These are phyloP conservation scores for Colletotrichum sp. DNA, from an alignment of 2,329 filamentous ascomycete genomes.

Conservation along the genomic window DNA sequence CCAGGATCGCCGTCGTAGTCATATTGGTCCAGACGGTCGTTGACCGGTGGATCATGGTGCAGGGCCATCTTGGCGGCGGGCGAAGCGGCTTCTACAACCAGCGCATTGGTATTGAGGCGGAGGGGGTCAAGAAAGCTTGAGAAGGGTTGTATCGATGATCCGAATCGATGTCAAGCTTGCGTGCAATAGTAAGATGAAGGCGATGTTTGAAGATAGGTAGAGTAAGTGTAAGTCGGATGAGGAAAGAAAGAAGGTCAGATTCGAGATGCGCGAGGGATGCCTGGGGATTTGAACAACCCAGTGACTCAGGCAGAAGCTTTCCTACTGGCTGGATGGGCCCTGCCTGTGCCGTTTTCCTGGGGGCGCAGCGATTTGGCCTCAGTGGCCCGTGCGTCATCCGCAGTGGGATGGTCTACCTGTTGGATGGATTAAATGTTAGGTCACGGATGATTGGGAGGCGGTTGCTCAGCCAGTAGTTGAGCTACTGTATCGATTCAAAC, in stretches of 20 bases:
- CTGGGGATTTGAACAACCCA: constrained; percentile 18
- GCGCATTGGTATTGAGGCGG: not conserved
- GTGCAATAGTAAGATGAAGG: not conserved
- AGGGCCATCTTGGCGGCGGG: constrained; percentile 5
- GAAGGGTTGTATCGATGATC: not conserved
- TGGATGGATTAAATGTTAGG: constrained; percentile 5
- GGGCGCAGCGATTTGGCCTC: constrained; percentile 21
- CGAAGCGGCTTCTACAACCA: constrained; percentile 4
- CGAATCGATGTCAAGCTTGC: not conserved
- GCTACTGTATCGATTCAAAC: not conserved
- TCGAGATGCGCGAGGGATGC: constrained; percentile 15
- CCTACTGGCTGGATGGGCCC: not conserved
- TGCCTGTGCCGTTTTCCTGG: not conserved
- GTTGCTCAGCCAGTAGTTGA: accelerated
- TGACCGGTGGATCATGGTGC: not conserved
- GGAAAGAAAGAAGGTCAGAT: not conserved
- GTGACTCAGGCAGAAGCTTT: constrained; percentile 2
- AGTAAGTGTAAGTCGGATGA: constrained; percentile 5
- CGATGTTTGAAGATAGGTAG: not conserved
- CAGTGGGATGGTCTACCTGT: not conserved
- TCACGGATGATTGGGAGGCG: accelerated
- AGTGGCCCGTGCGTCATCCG: constrained; percentile 10
- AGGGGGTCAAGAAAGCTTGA: not conserved
- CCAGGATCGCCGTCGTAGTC: constrained; percentile 2
- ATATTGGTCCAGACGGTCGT: not conserved